phyloP scores from a whole-genome alignment of 2,329 filamentous ascomycete species.

The Pseudocercospora fuligena region DNA sequence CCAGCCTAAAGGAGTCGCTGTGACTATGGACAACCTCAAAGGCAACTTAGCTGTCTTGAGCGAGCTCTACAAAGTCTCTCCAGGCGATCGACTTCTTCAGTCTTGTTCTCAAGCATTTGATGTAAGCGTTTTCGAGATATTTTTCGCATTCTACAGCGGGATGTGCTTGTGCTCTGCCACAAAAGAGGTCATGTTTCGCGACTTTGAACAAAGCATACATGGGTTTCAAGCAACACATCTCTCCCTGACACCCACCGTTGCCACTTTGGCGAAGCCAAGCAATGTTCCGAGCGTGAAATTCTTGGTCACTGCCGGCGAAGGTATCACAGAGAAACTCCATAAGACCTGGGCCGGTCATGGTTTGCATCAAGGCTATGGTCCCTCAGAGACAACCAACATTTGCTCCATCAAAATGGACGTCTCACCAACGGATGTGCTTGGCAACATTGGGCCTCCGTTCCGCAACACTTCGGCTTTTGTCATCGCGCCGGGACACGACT shows the following conservation, averaged over 20 bases:
- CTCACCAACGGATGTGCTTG: conserved; percentile 61
- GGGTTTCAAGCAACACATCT: conserved; percentile 73
- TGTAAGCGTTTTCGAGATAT: conserved; percentile 87
- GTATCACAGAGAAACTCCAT: conserved; percentile 73
- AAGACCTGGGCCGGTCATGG: conserved; percentile 68
- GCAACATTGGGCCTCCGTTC: conserved; percentile 77
- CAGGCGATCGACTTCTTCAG: conserved; percentile 70
- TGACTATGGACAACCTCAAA: conserved; percentile 76
- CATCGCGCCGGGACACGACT: conserved; percentile 49
- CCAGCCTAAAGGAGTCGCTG: conserved; percentile 75
- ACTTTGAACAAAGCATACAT: conserved; percentile 71
- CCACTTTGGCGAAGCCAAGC: conserved; percentile 70
- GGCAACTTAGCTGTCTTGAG: conserved; percentile 74
- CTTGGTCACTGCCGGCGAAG: conserved; percentile 80
- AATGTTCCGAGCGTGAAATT: conserved; percentile 75
- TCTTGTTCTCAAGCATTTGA: conserved; percentile 85
- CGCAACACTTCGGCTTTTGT: conserved; percentile 78
- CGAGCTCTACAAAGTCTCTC: conserved; percentile 65
- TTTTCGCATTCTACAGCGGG: conserved; percentile 78
- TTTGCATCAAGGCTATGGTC: conserved; percentile 82
- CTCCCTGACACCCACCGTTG: conserved; percentile 84
- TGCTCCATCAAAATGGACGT: conserved; percentile 74
- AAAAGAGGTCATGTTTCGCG: conserved; percentile 74
- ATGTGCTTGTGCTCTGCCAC: conserved; percentile 77
- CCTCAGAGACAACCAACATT: conserved; percentile 86